Evolutionary conservation across 257 asterid genomes (phyloP), one percentile per base, ranked within the genome.

Genomic region (Solanum arcanum): DNA sequence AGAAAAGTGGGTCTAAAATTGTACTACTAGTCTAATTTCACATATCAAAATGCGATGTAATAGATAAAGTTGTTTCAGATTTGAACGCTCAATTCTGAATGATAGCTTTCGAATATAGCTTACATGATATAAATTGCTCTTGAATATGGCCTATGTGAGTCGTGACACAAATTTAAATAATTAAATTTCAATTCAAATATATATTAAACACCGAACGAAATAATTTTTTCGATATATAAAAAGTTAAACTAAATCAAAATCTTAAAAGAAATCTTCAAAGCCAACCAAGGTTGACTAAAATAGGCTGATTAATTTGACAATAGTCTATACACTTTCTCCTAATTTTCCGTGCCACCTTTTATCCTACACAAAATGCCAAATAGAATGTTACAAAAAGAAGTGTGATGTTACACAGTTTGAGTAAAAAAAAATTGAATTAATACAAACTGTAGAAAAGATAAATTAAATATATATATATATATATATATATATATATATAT

Each of bases 141-240:
- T 6, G 4, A 6, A 6, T 16, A 2, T 52, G 7, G 0, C 18
- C 6, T 52, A 16, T 6, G 7, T 35, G 39, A 35, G 1, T 37
- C 6, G 62, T 16, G 10, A 52, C 0, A 0, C 1, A 1, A 52
- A 52, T 52, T 18, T 18, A 18, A 52, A 52, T 52, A 52, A 7
- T 52, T 18, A 52, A 52, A 15, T 6, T 18, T 52, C 0, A 16
- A 52, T 52, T 0, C 3, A 52, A 3, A 52, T 52, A 6, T 16
- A 52, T 52, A 18, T 52, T 2, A 18, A 0, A 52, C 4, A 6
- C 4, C 0, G 2, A 6, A 18, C 0, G 4, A 52, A 0, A 16
- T 16, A 2, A 16, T 6, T 9, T 52, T 52, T 1, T 52, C 23
- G 1, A 13, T 29, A 69, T 69, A 29, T 69, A 69, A 66, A 15